These are phyloP conservation scores for Globisporangium apiculatum DNA, from an alignment of 352 stramenopile genomes.

Conservation along the genomic window DNA sequence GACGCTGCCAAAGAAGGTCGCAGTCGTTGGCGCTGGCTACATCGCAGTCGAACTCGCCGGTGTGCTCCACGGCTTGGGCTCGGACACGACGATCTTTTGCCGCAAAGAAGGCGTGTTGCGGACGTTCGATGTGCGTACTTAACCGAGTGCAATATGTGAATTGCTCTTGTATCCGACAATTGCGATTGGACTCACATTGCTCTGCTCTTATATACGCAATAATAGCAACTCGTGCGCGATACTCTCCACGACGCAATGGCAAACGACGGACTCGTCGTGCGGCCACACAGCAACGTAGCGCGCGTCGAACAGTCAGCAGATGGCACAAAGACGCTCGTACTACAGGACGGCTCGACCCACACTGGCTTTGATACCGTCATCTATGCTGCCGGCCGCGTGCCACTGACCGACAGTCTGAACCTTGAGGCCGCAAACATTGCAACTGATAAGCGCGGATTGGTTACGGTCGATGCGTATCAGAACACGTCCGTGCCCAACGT, in stretches of 20 bases:
- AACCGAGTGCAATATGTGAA: background rate
- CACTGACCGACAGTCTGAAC: slow-evolving; percentile 44
- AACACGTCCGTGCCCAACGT: slow-evolving; percentile 82
- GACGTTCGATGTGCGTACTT: slow-evolving; percentile 73
- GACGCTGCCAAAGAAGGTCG: slow-evolving; percentile 86
- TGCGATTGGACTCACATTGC: too few species aligned
- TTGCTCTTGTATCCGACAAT: background rate
- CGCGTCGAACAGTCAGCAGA: slow-evolving; percentile 31
- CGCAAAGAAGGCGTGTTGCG: slow-evolving; percentile 82
- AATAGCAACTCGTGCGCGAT: slow-evolving; percentile 33
- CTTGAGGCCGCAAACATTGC: slow-evolving; percentile 66
- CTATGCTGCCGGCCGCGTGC: slow-evolving; percentile 67
- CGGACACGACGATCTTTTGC: slow-evolving; percentile 88
- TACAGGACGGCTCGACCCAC: slow-evolving; percentile 32
- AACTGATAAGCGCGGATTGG: slow-evolving; percentile 56
- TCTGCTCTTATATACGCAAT: background rate
- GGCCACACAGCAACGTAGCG: slow-evolving; percentile 35
- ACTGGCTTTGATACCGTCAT: slow-evolving; percentile 80
- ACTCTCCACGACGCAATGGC: slow-evolving; percentile 53
- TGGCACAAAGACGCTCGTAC: slow-evolving; percentile 48
- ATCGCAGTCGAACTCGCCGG: slow-evolving; percentile 97
- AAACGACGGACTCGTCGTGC: slow-evolving; percentile 45
- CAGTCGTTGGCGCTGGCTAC: slow-evolving; percentile 97
- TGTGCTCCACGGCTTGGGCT: slow-evolving; percentile 91
- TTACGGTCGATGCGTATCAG: slow-evolving; percentile 87